Percentiles rank a stretch among this genome's conserved stretches.
phyloP scores from a whole-genome alignment of 495 filamentous ascomycete genomes.

The Penicillium crystallinum region DNA sequence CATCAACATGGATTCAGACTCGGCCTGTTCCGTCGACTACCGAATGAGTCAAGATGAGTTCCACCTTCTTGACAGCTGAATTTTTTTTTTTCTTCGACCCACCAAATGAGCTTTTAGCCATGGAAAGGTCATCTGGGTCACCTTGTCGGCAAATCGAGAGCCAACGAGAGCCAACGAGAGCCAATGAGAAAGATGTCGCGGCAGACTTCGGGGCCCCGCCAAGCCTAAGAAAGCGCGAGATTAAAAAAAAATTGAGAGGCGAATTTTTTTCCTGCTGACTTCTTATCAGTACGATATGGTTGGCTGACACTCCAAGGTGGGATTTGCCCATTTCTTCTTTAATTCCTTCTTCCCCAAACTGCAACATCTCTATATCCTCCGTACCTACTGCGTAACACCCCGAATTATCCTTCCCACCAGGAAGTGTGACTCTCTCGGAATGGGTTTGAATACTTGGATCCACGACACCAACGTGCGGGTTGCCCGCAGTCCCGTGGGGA shows the following conservation, averaged over 20 bases:
- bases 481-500: slow-evolving; percentile 56
- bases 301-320: slow-evolving; percentile 14
- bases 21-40: no score
- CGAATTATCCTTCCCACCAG: neutral
- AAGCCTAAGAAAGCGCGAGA: slow-evolving; percentile 12
- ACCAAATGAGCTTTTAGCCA: slow-evolving; percentile 13
- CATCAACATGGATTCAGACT: no score
- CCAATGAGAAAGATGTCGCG: slow-evolving; percentile 4
- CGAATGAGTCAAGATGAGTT: no score
- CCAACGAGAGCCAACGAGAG: slow-evolving; percentile 15
- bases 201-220: slow-evolving; percentile 12
- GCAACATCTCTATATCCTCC: slow-evolving; percentile 8
- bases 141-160: slow-evolving; percentile 12
- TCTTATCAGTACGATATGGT: slow-evolving; percentile 20
- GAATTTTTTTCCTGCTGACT: slow-evolving; percentile 12
- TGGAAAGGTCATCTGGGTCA: no score
- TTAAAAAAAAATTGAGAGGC: slow-evolving; percentile 4
- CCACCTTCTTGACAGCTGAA: no score
- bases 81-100: slow-evolving; percentile 7
- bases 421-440: slow-evolving; percentile 11
- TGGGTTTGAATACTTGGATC: slow-evolving; percentile 43
- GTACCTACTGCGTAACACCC: slow-evolving; percentile 1
- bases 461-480: slow-evolving; percentile 50
- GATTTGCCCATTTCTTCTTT: slow-evolving; percentile 3
- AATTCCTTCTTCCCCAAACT: no score